Evolutionary conservation across 176 grass and related monocot genomes (phyloP).

Genomic region (Carex pumila): DNA sequence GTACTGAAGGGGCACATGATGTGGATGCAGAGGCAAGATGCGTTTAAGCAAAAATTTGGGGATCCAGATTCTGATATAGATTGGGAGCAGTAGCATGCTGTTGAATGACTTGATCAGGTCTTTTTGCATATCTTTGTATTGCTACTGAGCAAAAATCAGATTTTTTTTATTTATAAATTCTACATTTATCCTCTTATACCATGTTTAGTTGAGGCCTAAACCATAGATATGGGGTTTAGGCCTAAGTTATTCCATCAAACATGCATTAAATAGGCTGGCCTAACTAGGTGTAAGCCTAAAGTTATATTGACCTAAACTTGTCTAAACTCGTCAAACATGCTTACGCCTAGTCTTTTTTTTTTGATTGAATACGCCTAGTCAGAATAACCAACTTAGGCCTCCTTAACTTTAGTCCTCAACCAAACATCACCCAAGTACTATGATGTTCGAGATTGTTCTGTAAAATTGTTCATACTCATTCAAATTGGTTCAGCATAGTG

Average conservation of each 20-base stretch:
- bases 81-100: background rate
- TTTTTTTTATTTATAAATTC: background rate
- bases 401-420: too few species aligned
- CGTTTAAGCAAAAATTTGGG: constrained; percentile 79
- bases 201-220: too few species aligned
- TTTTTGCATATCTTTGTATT: background rate
- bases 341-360: too few species aligned
- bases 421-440: background rate
- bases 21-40: constrained; percentile 75
- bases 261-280: too few species aligned
- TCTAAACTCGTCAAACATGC: too few species aligned
- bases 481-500: background rate
- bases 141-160: background rate
- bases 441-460: background rate
- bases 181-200: background rate
- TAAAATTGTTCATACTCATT: background rate
- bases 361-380: too few species aligned
- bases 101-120: constrained; percentile 7
- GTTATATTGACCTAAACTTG: too few species aligned
- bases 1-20: constrained; percentile 66
- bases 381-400: too few species aligned
- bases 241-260: too few species aligned
- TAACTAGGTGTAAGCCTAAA: too few species aligned
- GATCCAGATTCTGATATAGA: constrained; percentile 6
- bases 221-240: too few species aligned